Evolutionary conservation across 805 yeast species (phyloP).

Genomic region (Yarrowia porcina): DNA sequence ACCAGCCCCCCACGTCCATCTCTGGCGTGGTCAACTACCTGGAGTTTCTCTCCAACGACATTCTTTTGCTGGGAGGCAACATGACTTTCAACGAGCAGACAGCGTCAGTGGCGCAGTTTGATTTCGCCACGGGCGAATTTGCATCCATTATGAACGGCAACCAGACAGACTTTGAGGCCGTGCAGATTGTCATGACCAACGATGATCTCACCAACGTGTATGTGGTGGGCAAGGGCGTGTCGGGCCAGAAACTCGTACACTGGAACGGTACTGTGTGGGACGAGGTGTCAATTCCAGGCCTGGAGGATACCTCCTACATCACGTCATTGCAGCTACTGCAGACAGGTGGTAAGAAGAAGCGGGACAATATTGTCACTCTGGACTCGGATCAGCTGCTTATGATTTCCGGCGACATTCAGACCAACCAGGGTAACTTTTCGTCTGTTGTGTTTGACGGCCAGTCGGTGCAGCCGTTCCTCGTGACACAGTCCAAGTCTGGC

Average conservation of each 20-base stretch:
- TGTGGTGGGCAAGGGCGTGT: not conserved
- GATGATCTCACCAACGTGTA: constrained; percentile 7
- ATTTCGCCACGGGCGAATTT: constrained; percentile 45
- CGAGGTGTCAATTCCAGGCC: constrained; percentile 5
- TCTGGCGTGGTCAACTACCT: constrained; percentile 56
- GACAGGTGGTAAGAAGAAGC: constrained; percentile 8
- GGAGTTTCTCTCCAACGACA: constrained; percentile 45
- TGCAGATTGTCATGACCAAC: constrained; percentile 17
- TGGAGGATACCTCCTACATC: not conserved
- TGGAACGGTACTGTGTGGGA: constrained; percentile 20
- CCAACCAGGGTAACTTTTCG: constrained; percentile 52
- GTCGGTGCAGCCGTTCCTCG: constrained; percentile 62
- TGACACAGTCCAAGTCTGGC: constrained; percentile 39
- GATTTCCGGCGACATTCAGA: constrained; percentile 15
- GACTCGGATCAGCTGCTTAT: not conserved
- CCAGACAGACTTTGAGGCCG: constrained; percentile 15
- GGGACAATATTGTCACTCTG: not conserved
- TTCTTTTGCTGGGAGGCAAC: constrained; percentile 53
- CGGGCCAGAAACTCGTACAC: constrained; percentile 1
- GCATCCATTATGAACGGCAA: not conserved
- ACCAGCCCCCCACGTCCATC: constrained; percentile 41
- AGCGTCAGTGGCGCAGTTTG: constrained; percentile 51
- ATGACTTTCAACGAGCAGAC: constrained; percentile 43
- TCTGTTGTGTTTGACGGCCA: constrained; percentile 65
- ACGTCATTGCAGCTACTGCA: constrained; percentile 20